Evolutionary conservation across 2,329 filamentous ascomycete genomes (phyloP).

Genomic region (Hysterium pulicare): DNA sequence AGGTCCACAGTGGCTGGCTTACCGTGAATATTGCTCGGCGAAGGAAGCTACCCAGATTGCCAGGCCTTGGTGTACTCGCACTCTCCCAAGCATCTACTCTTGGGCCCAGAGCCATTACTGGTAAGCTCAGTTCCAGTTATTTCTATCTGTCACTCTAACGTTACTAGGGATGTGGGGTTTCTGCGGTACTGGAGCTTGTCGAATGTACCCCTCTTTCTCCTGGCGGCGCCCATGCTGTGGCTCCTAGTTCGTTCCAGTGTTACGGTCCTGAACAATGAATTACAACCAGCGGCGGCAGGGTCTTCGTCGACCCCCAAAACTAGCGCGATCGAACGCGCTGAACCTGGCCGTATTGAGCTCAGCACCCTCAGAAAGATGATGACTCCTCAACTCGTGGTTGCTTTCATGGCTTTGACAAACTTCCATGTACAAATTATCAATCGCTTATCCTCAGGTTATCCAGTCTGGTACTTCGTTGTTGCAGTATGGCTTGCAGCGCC

Average conservation of each 20-base stretch:
- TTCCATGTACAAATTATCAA: slow-evolving; percentile 96
- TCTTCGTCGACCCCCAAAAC: slow-evolving; percentile 14
- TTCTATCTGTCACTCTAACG: slow-evolving; percentile 7
- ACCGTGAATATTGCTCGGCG: slow-evolving; percentile 55
- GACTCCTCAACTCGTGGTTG: slow-evolving; percentile 68
- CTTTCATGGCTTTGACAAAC: slow-evolving; percentile 66
- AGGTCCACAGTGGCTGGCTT: slow-evolving; percentile 73
- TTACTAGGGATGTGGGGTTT: slow-evolving; percentile 77
- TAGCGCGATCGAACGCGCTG: slow-evolving; percentile 10
- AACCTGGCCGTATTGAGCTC: slow-evolving; percentile 5
- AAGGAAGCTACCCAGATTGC: slow-evolving; percentile 6
- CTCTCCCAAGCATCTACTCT: slow-evolving; percentile 82
- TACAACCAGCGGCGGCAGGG: slow-evolving; percentile 26
- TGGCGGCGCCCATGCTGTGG: slow-evolving; percentile 73
- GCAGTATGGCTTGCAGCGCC: slow-evolving; percentile 42
- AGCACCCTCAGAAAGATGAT: slow-evolving; percentile 52
- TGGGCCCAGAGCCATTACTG: slow-evolving; percentile 91
- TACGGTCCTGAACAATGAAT: slow-evolving; percentile 42
- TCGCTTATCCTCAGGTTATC: slow-evolving; percentile 81
- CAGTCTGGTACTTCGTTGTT: slow-evolving; percentile 83
- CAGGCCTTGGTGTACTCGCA: slow-evolving; percentile 70
- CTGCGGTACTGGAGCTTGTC: slow-evolving; percentile 84
- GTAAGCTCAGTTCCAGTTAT: slow-evolving; percentile 49
- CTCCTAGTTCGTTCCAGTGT: slow-evolving; percentile 60
- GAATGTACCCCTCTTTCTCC: slow-evolving; percentile 82